Evolutionary conservation across 768 basidiomycete genomes (phyloP).

Genomic region (Tricholoma flavovirens): DNA sequence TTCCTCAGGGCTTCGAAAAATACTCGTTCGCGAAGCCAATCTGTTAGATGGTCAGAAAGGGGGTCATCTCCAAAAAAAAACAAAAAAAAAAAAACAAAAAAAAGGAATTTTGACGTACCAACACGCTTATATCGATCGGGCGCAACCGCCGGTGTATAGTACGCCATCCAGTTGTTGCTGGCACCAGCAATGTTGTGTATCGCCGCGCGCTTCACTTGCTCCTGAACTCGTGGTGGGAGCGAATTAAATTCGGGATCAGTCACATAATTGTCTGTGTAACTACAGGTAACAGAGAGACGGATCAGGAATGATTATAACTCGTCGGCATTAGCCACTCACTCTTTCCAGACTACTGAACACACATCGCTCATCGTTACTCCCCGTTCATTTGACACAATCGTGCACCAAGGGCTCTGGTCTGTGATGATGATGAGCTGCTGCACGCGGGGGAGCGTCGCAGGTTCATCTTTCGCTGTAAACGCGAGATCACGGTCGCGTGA

Average conservation of each 20-base stretch:
- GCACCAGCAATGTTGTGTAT: conserved; percentile 25
- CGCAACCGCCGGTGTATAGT: conserved; percentile 44
- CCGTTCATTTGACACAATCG: conserved; percentile 59
- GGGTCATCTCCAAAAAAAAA: neutral
- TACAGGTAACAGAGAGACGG: conserved; percentile 19
- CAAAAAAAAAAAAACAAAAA: no score
- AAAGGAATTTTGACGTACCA: conserved; percentile 37
- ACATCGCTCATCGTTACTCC: conserved; percentile 78
- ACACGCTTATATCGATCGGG: conserved; percentile 54
- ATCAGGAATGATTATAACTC: no score
- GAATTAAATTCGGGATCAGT: conserved; percentile 60
- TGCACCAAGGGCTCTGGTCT: conserved; percentile 70
- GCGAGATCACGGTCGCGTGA: conserved; percentile 55
- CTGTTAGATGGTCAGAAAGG: conserved; percentile 26
- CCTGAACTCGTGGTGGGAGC: conserved; percentile 60
- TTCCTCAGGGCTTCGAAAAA: conserved; percentile 62
- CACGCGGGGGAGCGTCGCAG: conserved; percentile 65
- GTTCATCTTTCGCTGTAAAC: conserved; percentile 50
- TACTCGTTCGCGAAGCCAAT: conserved; percentile 71
- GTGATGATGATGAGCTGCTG: conserved; percentile 54
- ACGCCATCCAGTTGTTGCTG: conserved; percentile 24
- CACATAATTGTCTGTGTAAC: conserved; percentile 64
- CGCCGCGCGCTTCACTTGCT: conserved; percentile 63
- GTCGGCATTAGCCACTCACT: conserved; percentile 68
- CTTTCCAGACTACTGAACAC: conserved; percentile 66